These are phyloP conservation scores for Talaromyces sp. DNA, from an alignment of 2,329 filamentous ascomycete species.

Conservation along the genomic window DNA sequence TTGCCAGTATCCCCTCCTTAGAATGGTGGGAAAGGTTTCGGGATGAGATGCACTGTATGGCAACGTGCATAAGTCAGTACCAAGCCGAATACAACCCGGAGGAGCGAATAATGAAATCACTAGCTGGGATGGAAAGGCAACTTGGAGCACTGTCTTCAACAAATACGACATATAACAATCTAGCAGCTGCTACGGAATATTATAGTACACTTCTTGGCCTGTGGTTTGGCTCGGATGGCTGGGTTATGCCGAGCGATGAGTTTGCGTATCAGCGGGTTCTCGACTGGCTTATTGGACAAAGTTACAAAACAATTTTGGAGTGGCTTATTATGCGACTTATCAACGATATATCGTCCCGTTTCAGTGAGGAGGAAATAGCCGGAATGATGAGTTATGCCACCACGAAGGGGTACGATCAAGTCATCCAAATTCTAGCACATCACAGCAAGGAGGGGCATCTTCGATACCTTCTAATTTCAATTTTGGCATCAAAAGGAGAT, in stretches of 20 bases:
- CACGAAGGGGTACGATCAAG: background rate
- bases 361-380: background rate
- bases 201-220: background rate
- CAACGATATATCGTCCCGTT: background rate
- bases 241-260: background rate
- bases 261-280: background rate
- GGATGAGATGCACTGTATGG: constrained; percentile 4
- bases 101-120: background rate
- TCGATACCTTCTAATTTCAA: background rate
- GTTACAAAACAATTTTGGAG: background rate
- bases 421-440: background rate
- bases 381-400: background rate
- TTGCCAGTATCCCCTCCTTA: background rate
- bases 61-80: background rate
- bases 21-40: background rate
- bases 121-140: background rate
- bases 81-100: background rate
- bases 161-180: background rate
- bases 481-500: background rate
- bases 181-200: background rate
- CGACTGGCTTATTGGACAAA: constrained; percentile 4
- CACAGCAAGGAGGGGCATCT: background rate
- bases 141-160: background rate
- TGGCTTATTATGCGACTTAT: constrained; percentile 4
- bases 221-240: background rate